Base-by-base conservation (phyloP, 805 yeast species). In the Cyberlindnera amylophila region DNA sequence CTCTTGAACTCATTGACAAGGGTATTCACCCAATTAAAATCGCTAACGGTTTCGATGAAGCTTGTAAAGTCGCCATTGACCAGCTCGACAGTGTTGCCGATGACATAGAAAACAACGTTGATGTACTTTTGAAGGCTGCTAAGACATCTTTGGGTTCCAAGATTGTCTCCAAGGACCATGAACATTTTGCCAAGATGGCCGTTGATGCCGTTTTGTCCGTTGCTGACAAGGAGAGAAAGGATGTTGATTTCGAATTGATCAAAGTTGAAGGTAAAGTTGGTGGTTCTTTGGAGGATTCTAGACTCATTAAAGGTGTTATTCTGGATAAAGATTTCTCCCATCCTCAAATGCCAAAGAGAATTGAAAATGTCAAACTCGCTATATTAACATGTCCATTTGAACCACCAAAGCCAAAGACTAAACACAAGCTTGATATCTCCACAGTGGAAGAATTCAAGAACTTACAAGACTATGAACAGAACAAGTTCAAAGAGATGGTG, bases 401-500 rank as follows among this genome's bases (percentile, higher is more conserved):
- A 72, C 99, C 99, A 32, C 99, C 99, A 57, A 93, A 93, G 70
- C 99, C 99, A 54, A 93, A 93, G 71, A 93, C 99, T 18, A 93
- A 93, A 69, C 99, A 91, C 70, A 91, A 91, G 74, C 74, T 91
- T 57, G 96, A 91, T 63, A 91, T 91, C 50, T 78, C 91, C 13
- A 69, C 85, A n/a, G 96, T 89, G 16, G 97, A 90, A 58, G 99
- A 93, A 67, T 93, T 90, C 69, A 78, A 84, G 64, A 83, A 79
- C 50, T 75, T 93, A 61, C 99, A 95, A 70, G 78, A 77, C 39
- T 93, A 93, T 65, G 99, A 93, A 71, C 91, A 84, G 54, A 81
- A 83, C 50, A 89, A 88, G 64, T 93, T 93, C 62, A 77, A 73
- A 61, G 88, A 86, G 63, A 93, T 93, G 99, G 89, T 93, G 46